These are phyloP conservation scores for Yarrowia sp. DNA, from an alignment of 805 yeast genomes.

Conservation along the genomic window DNA sequence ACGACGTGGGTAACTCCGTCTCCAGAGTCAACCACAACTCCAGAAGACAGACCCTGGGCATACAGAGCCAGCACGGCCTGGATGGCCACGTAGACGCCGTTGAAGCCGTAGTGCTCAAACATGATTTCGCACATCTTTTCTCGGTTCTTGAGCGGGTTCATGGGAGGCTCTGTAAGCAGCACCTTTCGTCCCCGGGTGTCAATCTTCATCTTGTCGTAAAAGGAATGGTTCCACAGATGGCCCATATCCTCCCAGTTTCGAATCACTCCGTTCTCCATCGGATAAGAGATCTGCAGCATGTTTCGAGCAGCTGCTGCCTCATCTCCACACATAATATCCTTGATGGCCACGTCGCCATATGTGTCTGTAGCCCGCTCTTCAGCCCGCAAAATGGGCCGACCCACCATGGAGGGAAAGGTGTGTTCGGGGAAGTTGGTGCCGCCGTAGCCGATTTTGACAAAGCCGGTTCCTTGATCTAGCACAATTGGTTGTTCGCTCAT, in stretches of 20 bases:
- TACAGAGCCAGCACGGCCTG: conserved; percentile 97
- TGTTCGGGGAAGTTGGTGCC: conserved; percentile 96
- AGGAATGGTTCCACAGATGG: conserved; percentile 96
- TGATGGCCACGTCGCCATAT: conserved; percentile 55
- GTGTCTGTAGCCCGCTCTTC: conserved; percentile 75
- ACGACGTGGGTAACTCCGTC: conserved; percentile 98
- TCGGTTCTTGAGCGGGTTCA: conserved; percentile 90
- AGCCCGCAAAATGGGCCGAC: conserved; percentile 94
- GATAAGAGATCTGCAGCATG: conserved; percentile 87
- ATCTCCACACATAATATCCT: conserved; percentile 96
- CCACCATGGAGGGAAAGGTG: conserved; percentile 96
- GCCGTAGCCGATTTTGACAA: conserved; percentile 94
- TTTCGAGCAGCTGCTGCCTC: conserved; percentile 92
- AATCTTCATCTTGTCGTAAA: conserved; percentile 82
- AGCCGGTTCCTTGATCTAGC: conserved; percentile 98
- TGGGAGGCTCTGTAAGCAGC: conserved; percentile 93
- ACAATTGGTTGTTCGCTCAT: conserved; percentile 43
- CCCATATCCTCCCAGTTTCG: conserved; percentile 99
- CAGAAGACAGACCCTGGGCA: conserved; percentile 94
- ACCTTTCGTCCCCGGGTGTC: conserved; percentile 73
- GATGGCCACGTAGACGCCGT: conserved; percentile 92
- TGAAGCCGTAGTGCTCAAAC: conserved; percentile 87
- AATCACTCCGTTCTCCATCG: conserved; percentile 98
- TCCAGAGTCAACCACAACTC: conserved; percentile 98
- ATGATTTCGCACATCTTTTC: conserved; percentile 88